Evolutionary conservation across 1,139 yeast species (phyloP), one percentile per base, ranked within the genome.

Genomic region (Suhomyces guaymorum): DNA sequence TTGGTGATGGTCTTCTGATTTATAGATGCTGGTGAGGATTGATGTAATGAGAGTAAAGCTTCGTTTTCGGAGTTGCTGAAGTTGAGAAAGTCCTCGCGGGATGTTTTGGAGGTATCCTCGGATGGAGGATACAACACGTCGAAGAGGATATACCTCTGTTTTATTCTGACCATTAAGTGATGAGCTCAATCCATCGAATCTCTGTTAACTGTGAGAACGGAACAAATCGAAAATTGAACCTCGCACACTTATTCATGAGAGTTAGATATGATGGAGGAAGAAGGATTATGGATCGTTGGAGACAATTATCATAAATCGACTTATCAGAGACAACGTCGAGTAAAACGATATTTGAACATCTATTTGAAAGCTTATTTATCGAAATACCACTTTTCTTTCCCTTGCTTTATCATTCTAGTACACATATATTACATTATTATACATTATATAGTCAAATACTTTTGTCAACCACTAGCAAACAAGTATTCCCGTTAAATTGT

Each of bases 101-200:
- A 37, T 2, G 48, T 35, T 9, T 32, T 34, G 1, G 44, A 26
- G 7, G 31, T 11, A 10, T 40, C 47, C 7, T 28, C 29, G 1
- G 40, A 38, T 0, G 74, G 76, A 0, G 96, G 95, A 44, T 80
- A 80, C 10, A 86, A 58, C 1, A 90, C 61, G 46, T 89, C 96
- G 55, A 90, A 88, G 7, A 89, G 68, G 15, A 90, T 70, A 53
- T 90, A 90, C 46, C 97, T 66, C 20, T 89, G 82, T 57, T 90
- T 90, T 29, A 89, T 69, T 52, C 97, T 75, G 15, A 90, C 97
- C 97, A 90, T 89, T 15, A 33, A 41, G 18, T 26, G 20, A 32
- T 39, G 26, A 5, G 24, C 7, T 14, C 7, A 18, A 11, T 11
- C 12, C 7, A 17, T 17, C 7, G 19, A 17, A 6, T 5, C 19